Base-by-base conservation (phyloP, 1,284 basidiomycete species). In the Cutaneotrichosporon cavernicola region DNA sequence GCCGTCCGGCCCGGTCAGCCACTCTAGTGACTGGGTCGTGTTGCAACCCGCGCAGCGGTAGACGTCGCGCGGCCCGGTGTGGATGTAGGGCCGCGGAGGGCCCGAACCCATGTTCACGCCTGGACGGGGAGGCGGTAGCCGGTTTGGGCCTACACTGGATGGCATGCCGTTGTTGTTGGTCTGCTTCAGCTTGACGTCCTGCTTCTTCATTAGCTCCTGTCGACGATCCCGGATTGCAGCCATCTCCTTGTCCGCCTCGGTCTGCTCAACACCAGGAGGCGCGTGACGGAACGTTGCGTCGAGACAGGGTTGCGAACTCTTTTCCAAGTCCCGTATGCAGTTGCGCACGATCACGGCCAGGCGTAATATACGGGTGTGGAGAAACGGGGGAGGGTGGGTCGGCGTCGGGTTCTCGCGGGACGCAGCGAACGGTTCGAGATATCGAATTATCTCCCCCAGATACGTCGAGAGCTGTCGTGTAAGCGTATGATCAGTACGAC, bases 201-300 rank as follows among this genome's bases (percentile, higher is more conserved):
- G 75, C 56, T 75, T 74, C 30, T 70, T 70, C 56, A 70, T 78
- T 26, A 79, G 68, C 21, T 66, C 70, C 50, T 76, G 72, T 18
- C 77, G 63, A 3, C 77, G 66, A 43, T 69, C 68, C 2, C 75
- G 66, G n/a, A 79, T 77, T 11, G 73, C 57, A 52, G 75, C 72
- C 77, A 79, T 79, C 46, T 79, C 77, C 56, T 66, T 67, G 68
- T 79, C 77, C 2, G 75, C 76, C 13, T 69, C 67, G 2, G 50
- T 64, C 60, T 68, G 64, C 30, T 68, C 70, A 46, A 64, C 55
- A 31, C 61, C 51, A 0, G 70, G 66, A 0, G 71, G 64, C 3
- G 62, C 34, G 5, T 47, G 60, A 30, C 59, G 43, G 63, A 75
- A 72, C 1, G 57, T 58, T 1, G 66, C 56, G 22, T 64, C 56